Base-by-base conservation (phyloP, 2,329 filamentous ascomycete species). In the Thermomyces lanuginosus region DNA sequence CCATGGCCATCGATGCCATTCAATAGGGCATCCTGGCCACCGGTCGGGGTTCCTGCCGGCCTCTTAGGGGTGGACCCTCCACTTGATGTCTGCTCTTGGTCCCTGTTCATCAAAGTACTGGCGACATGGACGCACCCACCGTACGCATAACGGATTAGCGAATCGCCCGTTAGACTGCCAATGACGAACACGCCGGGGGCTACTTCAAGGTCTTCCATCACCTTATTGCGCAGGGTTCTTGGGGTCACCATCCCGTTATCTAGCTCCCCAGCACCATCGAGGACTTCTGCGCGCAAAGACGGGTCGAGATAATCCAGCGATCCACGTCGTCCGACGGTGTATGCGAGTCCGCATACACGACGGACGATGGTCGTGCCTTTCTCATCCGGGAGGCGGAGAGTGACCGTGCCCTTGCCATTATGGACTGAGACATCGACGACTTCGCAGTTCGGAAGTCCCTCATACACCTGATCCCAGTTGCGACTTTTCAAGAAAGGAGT, bases 91-190 rank as follows among this genome's bases (percentile, higher is more conserved):
- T 18, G 39, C 35, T 4, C 36, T 27, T 13, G 40, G 34, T 4
- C 38, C 32, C 5, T 37, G 33, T 23, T 35, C 15, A 63, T 53
- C 11, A 72, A 57, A 33, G 56, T 61, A 3, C 66, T 62, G 3
- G 66, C 69, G 4, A 63, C 57, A 38, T 64, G 66, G 5, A 65
- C 60, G 36, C 68, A 71, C 4, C 66, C 63, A 2, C 69, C 68
- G 15, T 69, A 65, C 6, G 66, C 64, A 38, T 70, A 69, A 1
- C 68, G 54, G 14, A 73, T 63, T 3, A 73, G 50, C 2, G 66
- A 69, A 41, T 73, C 69, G 3, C 69, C 69, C 0, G 67, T 68
- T 26, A 73, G 39, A 35, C 66, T 71, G 7, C 69, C 69, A 19
- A 65, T 63, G 22, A 67, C 58, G 41, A 69, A 71, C 16, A 72